phyloP scores from a whole-genome alignment of 495 filamentous ascomycete genomes.

The Darksidea phi region DNA sequence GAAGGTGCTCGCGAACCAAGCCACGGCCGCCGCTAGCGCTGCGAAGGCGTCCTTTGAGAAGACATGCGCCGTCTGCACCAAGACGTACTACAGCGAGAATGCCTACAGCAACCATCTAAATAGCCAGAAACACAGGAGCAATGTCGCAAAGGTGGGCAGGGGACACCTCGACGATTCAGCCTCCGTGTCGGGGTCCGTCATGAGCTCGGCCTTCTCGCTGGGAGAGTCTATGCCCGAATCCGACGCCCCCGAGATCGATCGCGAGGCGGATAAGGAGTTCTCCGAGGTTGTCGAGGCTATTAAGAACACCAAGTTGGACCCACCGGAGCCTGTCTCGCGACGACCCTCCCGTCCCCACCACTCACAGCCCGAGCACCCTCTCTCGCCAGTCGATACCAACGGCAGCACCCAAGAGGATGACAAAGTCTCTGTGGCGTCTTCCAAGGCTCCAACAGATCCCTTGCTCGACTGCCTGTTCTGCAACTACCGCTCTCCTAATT shows the following conservation, averaged over 20 bases:
- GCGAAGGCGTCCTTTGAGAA: slow-evolving; percentile 89
- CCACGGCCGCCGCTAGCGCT: slow-evolving; percentile 74
- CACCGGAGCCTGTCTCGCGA: slow-evolving; percentile 47
- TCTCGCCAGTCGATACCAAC: slow-evolving; percentile 33
- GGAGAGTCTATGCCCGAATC: slow-evolving; percentile 66
- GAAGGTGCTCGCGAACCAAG: slow-evolving; percentile 92
- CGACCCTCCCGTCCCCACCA: slow-evolving; percentile 58
- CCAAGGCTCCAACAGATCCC: slow-evolving; percentile 36
- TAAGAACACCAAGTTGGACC: slow-evolving; percentile 66
- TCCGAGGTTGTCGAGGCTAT: slow-evolving; percentile 74
- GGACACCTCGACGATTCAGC: slow-evolving; percentile 60
- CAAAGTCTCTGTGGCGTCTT: slow-evolving; percentile 10
- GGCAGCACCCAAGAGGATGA: slow-evolving; percentile 13
- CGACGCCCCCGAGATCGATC: slow-evolving; percentile 51
- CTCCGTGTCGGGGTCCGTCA: slow-evolving; percentile 80
- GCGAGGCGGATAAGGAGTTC: slow-evolving; percentile 71
- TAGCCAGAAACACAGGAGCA: slow-evolving; percentile 84
- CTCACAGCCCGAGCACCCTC: slow-evolving; percentile 48
- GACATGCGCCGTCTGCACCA: slow-evolving; percentile 76
- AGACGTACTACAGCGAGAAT: slow-evolving; percentile 93
- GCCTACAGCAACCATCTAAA: slow-evolving; percentile 89
- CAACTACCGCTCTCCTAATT: slow-evolving; percentile 69
- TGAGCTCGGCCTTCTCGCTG: slow-evolving; percentile 88
- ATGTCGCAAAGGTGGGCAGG: slow-evolving; percentile 49
- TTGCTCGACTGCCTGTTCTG: slow-evolving; percentile 85